Base-by-base conservation (phyloP, 495 filamentous ascomycete species). In the Talaromyces trachyspermus region DNA sequence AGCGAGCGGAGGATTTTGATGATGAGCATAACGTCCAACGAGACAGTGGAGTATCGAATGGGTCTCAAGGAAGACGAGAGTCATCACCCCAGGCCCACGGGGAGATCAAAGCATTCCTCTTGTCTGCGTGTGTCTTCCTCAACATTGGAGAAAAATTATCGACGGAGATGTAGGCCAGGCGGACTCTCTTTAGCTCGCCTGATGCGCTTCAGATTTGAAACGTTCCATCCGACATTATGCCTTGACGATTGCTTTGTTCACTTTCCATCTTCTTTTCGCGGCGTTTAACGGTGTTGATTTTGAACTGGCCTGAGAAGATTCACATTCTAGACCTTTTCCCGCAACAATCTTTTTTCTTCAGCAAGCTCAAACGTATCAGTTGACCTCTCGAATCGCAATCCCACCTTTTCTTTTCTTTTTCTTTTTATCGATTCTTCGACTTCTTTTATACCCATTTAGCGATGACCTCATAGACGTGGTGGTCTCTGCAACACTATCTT, bases 91-190 rank as follows among this genome's bases (percentile, higher is more conserved):
- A 22, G 30, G 75, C 75, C 1, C 80, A 74, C 41, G 88, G 87
- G 48, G 91, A 97, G 59, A 89, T 97, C 69, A 97, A 97, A 64
- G 94, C 94, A 25, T 99, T 99, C 74, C 91, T 7, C 75, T 99
- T 49, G 94, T 99, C 18, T 99, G 94, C 63, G 89, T 99, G 24
- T 99, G 94, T 65, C 72, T 96, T 10, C 94, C 94, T 14, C 88
- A 96, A 58, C 89, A 96, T 63, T 99, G 94, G 94, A 82, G 84
- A 59, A 92, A 90, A 68, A 97, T 95, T 14, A 90, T 97, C 56
- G 90, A 99, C 48, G 90, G 87, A 45, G 88, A 95, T 30, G 60
- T 58, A 42, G 63, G 61, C 48, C 68, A 62, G 24, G 69, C 69
- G 63, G 60, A 43, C 46, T 43, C 50, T 64, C 54, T 66, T 60